Conservation (phyloP, 345 rosid genomes). For the Eutrema heterophyllum region DNA sequence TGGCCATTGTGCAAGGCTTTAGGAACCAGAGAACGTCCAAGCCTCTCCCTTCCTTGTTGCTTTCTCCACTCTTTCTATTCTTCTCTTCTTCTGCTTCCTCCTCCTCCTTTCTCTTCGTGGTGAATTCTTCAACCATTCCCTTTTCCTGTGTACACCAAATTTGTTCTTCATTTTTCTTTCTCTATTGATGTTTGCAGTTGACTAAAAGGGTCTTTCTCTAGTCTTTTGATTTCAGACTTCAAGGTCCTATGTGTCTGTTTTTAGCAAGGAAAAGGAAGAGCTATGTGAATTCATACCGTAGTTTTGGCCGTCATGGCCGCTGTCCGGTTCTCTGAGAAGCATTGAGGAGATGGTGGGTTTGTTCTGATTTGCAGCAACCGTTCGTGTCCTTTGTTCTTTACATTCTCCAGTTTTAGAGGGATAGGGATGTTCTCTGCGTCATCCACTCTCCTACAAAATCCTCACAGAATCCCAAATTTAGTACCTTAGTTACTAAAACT, state of each 20-base stretch:
- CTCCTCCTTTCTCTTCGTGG: constrained; percentile 46
- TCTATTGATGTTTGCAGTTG: background rate
- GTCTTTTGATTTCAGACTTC: background rate
- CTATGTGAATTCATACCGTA: constrained; percentile 39
- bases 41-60: constrained; percentile 48
- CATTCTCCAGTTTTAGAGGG: constrained; percentile 55
- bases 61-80: constrained; percentile 33
- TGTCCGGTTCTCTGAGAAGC: constrained; percentile 61
- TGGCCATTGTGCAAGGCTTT: constrained; percentile 77
- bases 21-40: constrained; percentile 87
- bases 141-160: constrained; percentile 42
- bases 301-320: constrained; percentile 48
- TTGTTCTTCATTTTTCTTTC: background rate
- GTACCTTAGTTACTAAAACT: background rate
- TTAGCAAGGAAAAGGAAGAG: background rate
- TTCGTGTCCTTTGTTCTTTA: constrained; percentile 55
- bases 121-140: constrained; percentile 48
- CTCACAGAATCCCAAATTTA: background rate
- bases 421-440: constrained; percentile 53
- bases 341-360: constrained; percentile 98
- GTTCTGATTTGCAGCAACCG: constrained; percentile 59
- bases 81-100: constrained; percentile 34
- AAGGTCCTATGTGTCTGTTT: background rate
- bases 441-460: constrained; percentile 22
- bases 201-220: background rate